These are phyloP conservation scores for Aspergillus udagawae DNA, from an alignment of 2,329 filamentous ascomycete species.

Conservation along the genomic window DNA sequence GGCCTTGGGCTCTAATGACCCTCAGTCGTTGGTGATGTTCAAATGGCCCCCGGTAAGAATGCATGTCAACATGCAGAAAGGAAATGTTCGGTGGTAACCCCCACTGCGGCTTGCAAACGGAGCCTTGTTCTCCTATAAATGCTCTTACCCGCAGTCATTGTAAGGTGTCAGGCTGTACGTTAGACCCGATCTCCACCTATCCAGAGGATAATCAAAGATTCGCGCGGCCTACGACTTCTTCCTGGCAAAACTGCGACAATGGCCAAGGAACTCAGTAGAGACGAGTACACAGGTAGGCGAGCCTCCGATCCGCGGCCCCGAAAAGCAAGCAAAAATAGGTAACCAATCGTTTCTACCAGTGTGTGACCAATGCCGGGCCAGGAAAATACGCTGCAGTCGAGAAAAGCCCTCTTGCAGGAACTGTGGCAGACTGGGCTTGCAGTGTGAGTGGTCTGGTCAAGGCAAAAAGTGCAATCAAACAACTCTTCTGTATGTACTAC, in stretches of 20 bases:
- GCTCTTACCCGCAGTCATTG: background rate
- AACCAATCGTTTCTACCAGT: background rate
- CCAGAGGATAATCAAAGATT: background rate
- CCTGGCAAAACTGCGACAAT: background rate
- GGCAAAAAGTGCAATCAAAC: background rate
- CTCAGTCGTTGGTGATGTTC: background rate
- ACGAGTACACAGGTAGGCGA: background rate
- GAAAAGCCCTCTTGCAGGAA: background rate
- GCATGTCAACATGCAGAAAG: background rate
- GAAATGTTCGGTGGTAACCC: background rate
- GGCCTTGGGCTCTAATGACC: too few species aligned
- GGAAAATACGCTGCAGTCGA: background rate
- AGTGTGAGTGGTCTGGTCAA: background rate
- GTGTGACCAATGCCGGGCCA: background rate
- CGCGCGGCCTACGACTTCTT: too few species aligned
- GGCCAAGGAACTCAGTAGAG: background rate
- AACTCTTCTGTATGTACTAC: background rate
- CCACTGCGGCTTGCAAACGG: background rate
- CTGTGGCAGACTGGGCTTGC: background rate
- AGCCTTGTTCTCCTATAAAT: background rate
- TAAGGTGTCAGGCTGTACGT: background rate
- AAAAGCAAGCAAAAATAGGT: background rate
- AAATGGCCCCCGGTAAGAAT: background rate
- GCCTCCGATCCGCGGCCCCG: background rate
- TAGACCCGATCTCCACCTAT: background rate